Conservation (phyloP, 805 yeast genomes). For the Wickerhamomyces alni region DNA sequence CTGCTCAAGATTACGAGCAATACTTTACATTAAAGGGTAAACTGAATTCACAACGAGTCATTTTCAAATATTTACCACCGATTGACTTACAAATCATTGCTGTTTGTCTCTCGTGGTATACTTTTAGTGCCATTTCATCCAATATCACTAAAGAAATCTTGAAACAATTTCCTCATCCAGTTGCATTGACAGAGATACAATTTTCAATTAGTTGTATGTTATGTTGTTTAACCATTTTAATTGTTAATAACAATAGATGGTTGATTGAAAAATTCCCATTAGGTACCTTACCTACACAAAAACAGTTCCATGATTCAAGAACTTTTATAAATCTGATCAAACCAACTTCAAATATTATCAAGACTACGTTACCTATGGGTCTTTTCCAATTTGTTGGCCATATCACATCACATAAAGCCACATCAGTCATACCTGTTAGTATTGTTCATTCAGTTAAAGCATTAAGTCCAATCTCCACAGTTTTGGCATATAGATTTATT, state of each 20-base stretch:
- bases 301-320: constrained; percentile 23
- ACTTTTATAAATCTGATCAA: constrained; percentile 37
- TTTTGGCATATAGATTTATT: constrained; percentile 61
- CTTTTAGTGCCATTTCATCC: constrained; percentile 71
- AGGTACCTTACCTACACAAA: constrained; percentile 43
- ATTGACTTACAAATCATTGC: constrained; percentile 36
- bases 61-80: constrained; percentile 23
- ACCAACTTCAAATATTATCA: constrained; percentile 48
- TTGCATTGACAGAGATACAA: constrained; percentile 86
- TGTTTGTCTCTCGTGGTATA: constrained; percentile 76
- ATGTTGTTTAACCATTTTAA: constrained; percentile 40
- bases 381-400: constrained; percentile 90
- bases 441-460: constrained; percentile 93
- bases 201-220: constrained; percentile 65
- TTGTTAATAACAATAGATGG: constrained; percentile 30
- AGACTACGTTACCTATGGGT: constrained; percentile 90
- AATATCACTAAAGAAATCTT: constrained; percentile 78
- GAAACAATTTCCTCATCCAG: constrained; percentile 65
- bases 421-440: constrained; percentile 87
- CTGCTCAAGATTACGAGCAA: constrained; percentile 18
- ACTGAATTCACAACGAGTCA: constrained; percentile 4
- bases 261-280: constrained; percentile 33
- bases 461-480: constrained; percentile 84
- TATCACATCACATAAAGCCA: constrained; percentile 87
- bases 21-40: constrained; percentile 19